Percentiles rank a stretch among this genome's conserved stretches.
phyloP scores from a whole-genome alignment of 2,329 filamentous ascomycete species.

The Thielaviopsis populi region DNA sequence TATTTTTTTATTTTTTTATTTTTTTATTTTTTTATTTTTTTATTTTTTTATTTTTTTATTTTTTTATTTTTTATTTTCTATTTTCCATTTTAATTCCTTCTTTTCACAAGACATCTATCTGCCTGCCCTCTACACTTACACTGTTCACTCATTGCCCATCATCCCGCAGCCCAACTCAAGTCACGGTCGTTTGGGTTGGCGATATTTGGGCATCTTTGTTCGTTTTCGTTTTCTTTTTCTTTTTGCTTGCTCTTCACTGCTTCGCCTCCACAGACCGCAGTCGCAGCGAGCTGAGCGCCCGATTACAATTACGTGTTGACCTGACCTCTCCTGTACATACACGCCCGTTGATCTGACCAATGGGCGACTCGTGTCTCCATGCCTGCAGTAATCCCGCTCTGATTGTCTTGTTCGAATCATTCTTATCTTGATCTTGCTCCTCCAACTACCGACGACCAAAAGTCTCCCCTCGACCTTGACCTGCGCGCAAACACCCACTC shows the following conservation, averaged over 20 bases:
- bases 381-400: not conserved
- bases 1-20: not conserved
- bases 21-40: not conserved
- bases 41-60: too few relatives aligned
- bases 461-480: not conserved
- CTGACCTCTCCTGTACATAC: too few relatives aligned
- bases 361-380: not conserved
- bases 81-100: not conserved
- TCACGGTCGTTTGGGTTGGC: slow-evolving; percentile 1
- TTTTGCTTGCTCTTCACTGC: not conserved
- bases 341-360: not conserved
- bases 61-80: too few relatives aligned
- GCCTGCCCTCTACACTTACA: not conserved
- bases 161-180: not conserved
- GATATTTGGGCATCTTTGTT: slow-evolving; percentile 1
- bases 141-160: not conserved
- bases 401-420: not conserved
- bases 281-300: not conserved
- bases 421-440: not conserved
- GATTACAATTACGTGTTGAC: not conserved
- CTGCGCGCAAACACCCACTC: not conserved
- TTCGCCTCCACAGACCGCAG: not conserved
- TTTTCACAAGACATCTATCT: not conserved
- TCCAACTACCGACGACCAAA: not conserved
- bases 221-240: too few relatives aligned